phyloP scores from a whole-genome alignment of 257 asterid species.

The Rauvolfia tetraphylla region DNA sequence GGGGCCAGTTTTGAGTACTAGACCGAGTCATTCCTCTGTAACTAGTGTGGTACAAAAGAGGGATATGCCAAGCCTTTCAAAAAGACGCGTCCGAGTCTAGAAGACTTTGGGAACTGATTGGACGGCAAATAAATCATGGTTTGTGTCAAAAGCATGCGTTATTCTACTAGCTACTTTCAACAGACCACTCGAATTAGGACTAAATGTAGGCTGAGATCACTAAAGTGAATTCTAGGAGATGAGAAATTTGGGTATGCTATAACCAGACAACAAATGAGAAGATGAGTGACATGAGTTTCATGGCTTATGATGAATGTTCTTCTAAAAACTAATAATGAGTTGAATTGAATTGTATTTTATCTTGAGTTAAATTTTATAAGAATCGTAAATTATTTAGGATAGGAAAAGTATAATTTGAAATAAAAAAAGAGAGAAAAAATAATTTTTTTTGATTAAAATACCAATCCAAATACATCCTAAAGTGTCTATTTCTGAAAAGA shows the following conservation, averaged over 20 bases:
- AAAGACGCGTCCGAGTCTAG: not conserved
- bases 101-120: not conserved
- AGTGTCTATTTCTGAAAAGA: not conserved
- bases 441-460: too few relatives aligned
- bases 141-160: not conserved
- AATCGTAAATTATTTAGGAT: too few relatives aligned
- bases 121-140: not conserved
- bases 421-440: too few relatives aligned
- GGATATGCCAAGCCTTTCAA: too few relatives aligned
- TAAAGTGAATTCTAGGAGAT: not conserved
- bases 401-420: too few relatives aligned
- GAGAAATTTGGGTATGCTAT: not conserved
- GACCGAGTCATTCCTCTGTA: not conserved
- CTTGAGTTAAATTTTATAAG: too few relatives aligned
- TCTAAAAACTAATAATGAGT: not conserved
- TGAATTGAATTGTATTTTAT: too few relatives aligned
- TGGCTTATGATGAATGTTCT: not conserved
- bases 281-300: not conserved
- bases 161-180: not conserved
- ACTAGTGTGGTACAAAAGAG: not conserved
- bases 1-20: not conserved
- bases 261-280: not conserved
- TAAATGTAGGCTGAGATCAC: slow-evolving; percentile 9
- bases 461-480: too few relatives aligned
- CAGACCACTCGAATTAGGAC: not conserved